These are phyloP conservation scores for Lumnitzera littorea DNA, from an alignment of 345 rosid species.

Conservation along the genomic window DNA sequence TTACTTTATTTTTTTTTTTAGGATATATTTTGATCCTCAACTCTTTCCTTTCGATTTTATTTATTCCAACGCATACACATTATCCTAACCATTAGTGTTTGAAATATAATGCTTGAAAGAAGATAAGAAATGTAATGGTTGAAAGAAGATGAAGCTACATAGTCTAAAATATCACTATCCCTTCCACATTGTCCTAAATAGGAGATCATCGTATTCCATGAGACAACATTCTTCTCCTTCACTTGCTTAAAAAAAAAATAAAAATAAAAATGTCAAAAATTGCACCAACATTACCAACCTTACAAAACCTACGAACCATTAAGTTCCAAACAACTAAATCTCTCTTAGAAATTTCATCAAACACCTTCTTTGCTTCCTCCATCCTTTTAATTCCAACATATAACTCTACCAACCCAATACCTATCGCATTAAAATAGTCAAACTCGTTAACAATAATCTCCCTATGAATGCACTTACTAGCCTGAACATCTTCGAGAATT, in stretches of 20 bases:
- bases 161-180: slow-evolving; percentile 10
- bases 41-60: no score
- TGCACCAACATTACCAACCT: slow-evolving; percentile 11
- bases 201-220: slow-evolving; percentile 16
- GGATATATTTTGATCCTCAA: no score
- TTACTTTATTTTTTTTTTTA: no score
- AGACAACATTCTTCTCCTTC: slow-evolving; percentile 11
- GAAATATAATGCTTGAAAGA: no score
- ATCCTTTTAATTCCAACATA: slow-evolving; percentile 3
- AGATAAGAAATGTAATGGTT: no score
- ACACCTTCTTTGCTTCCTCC: slow-evolving; percentile 13
- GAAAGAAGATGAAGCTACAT: no score
- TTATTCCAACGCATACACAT: no score
- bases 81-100: no score
- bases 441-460: slow-evolving; percentile 6
- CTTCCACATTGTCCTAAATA: slow-evolving; percentile 16
- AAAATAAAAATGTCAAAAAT: slow-evolving; percentile 3
- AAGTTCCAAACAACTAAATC: slow-evolving; percentile 16
- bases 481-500: background rate
- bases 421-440: slow-evolving; percentile 8
- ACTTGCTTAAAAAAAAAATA: background rate
- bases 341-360: slow-evolving; percentile 9
- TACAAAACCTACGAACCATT: slow-evolving; percentile 11
- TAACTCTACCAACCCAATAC: slow-evolving; percentile 16
- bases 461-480: slow-evolving; percentile 7